phyloP scores from a whole-genome alignment of 2,329 filamentous ascomycete genomes.

The Dichotomopilus funicola region DNA sequence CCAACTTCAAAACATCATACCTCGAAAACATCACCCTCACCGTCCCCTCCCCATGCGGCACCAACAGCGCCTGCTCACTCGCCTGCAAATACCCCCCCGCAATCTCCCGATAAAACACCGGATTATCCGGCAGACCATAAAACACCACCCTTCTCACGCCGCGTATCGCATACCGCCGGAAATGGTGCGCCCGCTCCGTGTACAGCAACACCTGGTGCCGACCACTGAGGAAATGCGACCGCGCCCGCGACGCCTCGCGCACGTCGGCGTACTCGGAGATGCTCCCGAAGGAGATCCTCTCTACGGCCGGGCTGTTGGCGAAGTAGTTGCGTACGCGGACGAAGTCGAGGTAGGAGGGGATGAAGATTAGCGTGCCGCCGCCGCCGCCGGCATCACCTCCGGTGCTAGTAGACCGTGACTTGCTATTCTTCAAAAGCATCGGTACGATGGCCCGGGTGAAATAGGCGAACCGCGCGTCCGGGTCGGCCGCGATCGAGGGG shows the following conservation, averaged over 20 bases:
- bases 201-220: constrained; percentile 81
- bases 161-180: constrained; percentile 75
- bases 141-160: constrained; percentile 81
- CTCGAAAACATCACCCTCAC: constrained; percentile 69
- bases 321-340: constrained; percentile 90
- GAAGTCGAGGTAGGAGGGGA: constrained; percentile 93
- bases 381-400: constrained; percentile 44
- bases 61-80: constrained; percentile 50
- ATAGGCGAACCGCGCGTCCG: constrained; percentile 84
- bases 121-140: constrained; percentile 87
- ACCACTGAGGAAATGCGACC: constrained; percentile 80
- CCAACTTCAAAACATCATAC: constrained; percentile 83
- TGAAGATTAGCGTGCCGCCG: constrained; percentile 73
- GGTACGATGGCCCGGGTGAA: constrained; percentile 80
- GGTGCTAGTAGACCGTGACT: too few relatives aligned
- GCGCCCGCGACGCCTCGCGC: constrained; percentile 72
- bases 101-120: constrained; percentile 71
- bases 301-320: constrained; percentile 57
- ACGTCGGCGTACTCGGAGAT: constrained; percentile 84
- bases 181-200: constrained; percentile 94
- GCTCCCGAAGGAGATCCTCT: constrained; percentile 62
- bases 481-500: constrained; percentile 63
- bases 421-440: constrained; percentile 55
- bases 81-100: constrained; percentile 59
- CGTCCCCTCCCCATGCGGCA: constrained; percentile 53